phyloP scores from a whole-genome alignment of 768 basidiomycete species.

The Trametes maxima region DNA sequence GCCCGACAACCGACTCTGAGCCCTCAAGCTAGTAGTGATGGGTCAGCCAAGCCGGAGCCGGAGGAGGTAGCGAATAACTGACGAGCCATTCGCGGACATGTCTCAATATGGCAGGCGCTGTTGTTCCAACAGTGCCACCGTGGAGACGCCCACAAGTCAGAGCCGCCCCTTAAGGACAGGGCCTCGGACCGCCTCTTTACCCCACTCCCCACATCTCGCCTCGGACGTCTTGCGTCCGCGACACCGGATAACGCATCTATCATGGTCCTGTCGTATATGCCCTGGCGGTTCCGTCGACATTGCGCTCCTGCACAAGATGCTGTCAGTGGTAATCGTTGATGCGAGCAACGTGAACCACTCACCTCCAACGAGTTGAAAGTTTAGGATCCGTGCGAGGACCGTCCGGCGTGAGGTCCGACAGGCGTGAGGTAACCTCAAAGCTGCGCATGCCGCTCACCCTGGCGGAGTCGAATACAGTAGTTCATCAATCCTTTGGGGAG shows the following conservation, averaged over 20 bases:
- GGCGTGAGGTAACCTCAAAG: too few relatives aligned
- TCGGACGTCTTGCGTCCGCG: background rate
- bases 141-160: slow-evolving; percentile 11
- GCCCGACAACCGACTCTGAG: slow-evolving; percentile 1
- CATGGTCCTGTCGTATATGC: background rate
- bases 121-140: slow-evolving; percentile 20
- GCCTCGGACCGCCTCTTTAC: background rate
- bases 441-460: background rate
- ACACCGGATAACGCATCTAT: slow-evolving; percentile 10
- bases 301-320: background rate
- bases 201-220: slow-evolving; percentile 7
- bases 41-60: slow-evolving; percentile 7
- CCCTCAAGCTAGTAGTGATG: slow-evolving; percentile 13
- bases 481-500: background rate
- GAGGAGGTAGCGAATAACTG: slow-evolving; percentile 11
- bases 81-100: slow-evolving; percentile 11
- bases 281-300: background rate
- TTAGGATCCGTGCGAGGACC: too few relatives aligned
- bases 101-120: slow-evolving; percentile 18
- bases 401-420: too few relatives aligned
- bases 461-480: background rate
- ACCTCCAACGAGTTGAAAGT: too few relatives aligned
- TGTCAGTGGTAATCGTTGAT: background rate
- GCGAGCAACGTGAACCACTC: background rate
- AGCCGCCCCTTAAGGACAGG: background rate